Base-by-base conservation (phyloP, 306 rosid species). In the Astragalus glycyphyllos region DNA sequence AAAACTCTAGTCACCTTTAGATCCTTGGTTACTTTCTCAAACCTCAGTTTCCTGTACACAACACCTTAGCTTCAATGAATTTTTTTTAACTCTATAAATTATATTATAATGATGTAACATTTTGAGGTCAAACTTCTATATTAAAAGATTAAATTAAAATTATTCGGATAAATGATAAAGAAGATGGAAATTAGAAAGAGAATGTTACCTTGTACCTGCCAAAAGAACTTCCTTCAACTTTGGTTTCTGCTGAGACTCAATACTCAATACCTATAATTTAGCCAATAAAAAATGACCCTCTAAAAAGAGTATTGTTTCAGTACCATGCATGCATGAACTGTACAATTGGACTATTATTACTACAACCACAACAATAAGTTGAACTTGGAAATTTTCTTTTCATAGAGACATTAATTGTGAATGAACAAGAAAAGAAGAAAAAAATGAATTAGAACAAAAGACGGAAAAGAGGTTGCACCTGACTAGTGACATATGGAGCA, bases 141-240 rank as follows among this genome's bases (percentile, higher is more conserved):
- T 38, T 3, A 4, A 6, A 73, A 48, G 9, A 5, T 6, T 32
- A 11, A 50, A 6, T 32, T 29, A 26, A 6, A 11, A 65, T 17
- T 44, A 34, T 47, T 46, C 11, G 14, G 42, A 53, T 74, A 20
- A 42, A 44, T 23, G 10, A 64, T 45, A 62, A 34, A 8, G 50
- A 31, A 14, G 46, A 9, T n/a, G 14, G 2, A 5, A 49, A 15
- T 34, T 37, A 8, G 13, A 44, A 13, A 8, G 50, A 35, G 12
- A 16, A 11, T 26, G 12, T 63, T 57, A 94, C 99, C 99, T 86
- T 42, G 96, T 89, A 34, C 88, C 99, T 68, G 84, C 81, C 69
- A 86, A 69, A 12, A 91, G 47, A 49, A 86, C 48, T 49, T 79
- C 82, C 58, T 81, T 86, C 41, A 91, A 80, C 83, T 82, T 85